Conservation (phyloP, 2,329 filamentous ascomycete species). For the Microcyclospora tardicrescens region DNA sequence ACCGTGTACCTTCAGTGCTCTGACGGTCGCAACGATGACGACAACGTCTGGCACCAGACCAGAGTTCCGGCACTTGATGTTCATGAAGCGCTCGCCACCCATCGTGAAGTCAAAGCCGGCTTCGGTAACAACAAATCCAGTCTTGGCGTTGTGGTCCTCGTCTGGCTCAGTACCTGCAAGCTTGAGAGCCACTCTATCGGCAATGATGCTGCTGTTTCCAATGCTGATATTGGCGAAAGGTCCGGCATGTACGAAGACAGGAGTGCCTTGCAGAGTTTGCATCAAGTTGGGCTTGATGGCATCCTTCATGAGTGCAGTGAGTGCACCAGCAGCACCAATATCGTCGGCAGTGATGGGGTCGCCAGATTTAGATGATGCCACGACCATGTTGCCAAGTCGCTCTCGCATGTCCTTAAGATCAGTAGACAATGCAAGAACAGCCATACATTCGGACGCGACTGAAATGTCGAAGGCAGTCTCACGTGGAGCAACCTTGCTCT, state of each 20-base stretch:
- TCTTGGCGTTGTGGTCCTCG: conserved; percentile 69
- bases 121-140: conserved; percentile 90
- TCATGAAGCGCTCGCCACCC: conserved; percentile 99
- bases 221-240: conserved; percentile 98
- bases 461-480: conserved; percentile 96
- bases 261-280: conserved; percentile 94
- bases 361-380: conserved; percentile 71
- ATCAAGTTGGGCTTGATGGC: conserved; percentile 98
- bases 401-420: conserved; percentile 80
- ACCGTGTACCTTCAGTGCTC: conserved; percentile 92
- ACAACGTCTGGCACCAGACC: conserved; percentile 87
- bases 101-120: conserved; percentile 99
- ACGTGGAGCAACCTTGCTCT: conserved; percentile 68
- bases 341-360: conserved; percentile 95
- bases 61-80: conserved; percentile 96
- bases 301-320: conserved; percentile 93
- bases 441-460: conserved; percentile 96
- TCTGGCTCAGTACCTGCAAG: conserved; percentile 87
- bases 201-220: conserved; percentile 86
- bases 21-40: conserved; percentile 87
- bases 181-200: conserved; percentile 91
- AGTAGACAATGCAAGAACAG: conserved; percentile 87
- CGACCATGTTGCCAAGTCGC: conserved; percentile 87
- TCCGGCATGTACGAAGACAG: conserved; percentile 92
- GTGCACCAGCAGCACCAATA: conserved; percentile 78